Evolutionary conservation across 2,329 filamentous ascomycete species (phyloP), one percentile per base, ranked within the genome.

Genomic region (Nigrospora oryzae): DNA sequence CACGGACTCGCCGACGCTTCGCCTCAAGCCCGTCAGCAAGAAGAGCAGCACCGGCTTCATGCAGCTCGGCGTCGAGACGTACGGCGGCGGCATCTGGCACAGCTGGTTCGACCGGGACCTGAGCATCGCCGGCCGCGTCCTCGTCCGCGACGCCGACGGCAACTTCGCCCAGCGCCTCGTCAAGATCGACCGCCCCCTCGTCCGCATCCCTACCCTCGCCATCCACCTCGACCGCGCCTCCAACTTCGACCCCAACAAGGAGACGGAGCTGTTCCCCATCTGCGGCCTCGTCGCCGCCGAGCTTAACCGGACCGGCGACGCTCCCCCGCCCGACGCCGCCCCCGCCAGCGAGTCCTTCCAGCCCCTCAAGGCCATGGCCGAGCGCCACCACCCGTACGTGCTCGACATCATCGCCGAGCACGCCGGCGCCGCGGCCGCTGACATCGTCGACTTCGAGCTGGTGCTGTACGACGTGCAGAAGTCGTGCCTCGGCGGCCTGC

Each of bases 21-120:
- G 91, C 48, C 74, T 98, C 63, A 98, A 98, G 73, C 93, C 93
- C 12, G 84, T 95, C 36, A 95, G 88, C 60, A 95, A 91, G 69
- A 93, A 91, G 69, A 77, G 79, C 58, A 82, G 79, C 45, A 85
- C 86, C 52, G 91, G 91, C 12, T 98, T 93, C 65, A 68, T 96
- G 51, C 93, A 98, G 67, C 83, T 98, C 46, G 93, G 90, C 43
- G 91, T 96, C 42, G 93, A 98, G 73, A 91, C 89, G 2, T 98
- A 98, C 60, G 93, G 93, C 43, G 93, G 93, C 49, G 93, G 93
- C 45, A 83, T 97, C 58, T 97, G 91, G 91, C 90, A 96, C 66
- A 95, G 88, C 39, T 98, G 86, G 93, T 98, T 98, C 61, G 93
- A 98, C 64, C 83, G 93, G 42, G 93, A 98, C 63, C 71, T 98